phyloP scores from a whole-genome alignment of 1,139 yeast genomes.

The Saccharomyces hybrid region DNA sequence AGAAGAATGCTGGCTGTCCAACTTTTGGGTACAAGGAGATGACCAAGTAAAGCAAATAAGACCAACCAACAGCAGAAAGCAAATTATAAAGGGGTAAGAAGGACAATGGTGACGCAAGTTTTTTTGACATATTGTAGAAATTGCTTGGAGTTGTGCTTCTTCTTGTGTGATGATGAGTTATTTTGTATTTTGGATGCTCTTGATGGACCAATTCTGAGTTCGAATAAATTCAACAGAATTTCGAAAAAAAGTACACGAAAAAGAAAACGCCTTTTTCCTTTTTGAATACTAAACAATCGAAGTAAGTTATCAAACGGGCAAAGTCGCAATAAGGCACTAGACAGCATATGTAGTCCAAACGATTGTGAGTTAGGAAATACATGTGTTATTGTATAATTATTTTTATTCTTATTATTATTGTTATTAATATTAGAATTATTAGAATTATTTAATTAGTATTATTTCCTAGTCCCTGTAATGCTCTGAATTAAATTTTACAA shows the following conservation, averaged over 20 bases:
- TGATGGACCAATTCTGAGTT: neutral
- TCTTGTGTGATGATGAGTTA: neutral
- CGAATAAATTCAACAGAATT: neutral
- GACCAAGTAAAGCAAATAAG: slow-evolving; percentile 44
- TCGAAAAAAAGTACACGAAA: neutral
- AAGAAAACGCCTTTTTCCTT: neutral
- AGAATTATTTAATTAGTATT: slow-evolving; percentile 9
- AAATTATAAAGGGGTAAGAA: slow-evolving; percentile 48
- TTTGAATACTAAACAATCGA: neutral
- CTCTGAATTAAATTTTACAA: slow-evolving; percentile 28
- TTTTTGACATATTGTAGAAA: slow-evolving; percentile 13
- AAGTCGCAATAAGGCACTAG: neutral
- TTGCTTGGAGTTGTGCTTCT: neutral
- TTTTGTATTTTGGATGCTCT: neutral
- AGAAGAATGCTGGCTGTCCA: slow-evolving; percentile 56
- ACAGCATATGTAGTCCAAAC: neutral
- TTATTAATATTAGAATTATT: slow-evolving; percentile 7
- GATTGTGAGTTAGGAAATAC: neutral
- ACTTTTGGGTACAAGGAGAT: slow-evolving; percentile 32
- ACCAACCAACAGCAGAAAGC: slow-evolving; percentile 64
- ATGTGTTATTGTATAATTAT: neutral
- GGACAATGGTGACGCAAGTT: slow-evolving; percentile 16
- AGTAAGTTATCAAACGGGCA: neutral
- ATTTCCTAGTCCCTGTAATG: slow-evolving; percentile 2
- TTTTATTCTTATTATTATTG: neutral